These are phyloP conservation scores for Diaporthe citri DNA, from an alignment of 2,329 filamentous ascomycete species.

Conservation along the genomic window DNA sequence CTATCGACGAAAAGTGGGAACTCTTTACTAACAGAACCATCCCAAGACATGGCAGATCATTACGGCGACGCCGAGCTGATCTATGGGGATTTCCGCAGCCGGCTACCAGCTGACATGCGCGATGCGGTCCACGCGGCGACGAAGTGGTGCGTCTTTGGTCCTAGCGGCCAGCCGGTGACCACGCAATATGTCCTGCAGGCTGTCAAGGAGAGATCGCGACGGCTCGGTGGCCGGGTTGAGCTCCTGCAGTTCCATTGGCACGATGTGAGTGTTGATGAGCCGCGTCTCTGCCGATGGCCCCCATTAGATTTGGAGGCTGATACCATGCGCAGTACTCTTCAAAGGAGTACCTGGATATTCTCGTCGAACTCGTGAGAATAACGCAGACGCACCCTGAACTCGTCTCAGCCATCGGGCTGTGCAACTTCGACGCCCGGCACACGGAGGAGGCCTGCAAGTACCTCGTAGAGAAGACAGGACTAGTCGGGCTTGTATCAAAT, in stretches of 20 bases:
- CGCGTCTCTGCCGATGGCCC: neutral
- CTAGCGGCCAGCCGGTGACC: constrained; percentile 44
- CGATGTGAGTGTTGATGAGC: constrained; percentile 45
- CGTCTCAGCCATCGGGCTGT: constrained; percentile 49
- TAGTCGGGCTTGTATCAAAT: constrained; percentile 49
- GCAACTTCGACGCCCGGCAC: constrained; percentile 52
- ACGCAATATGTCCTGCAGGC: constrained; percentile 46
- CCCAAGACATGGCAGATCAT: constrained; percentile 52
- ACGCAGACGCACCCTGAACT: constrained; percentile 47
- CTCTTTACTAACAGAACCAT: neutral
- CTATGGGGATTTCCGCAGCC: constrained; percentile 49
- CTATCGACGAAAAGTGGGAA: neutral
- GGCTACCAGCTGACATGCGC: constrained; percentile 43
- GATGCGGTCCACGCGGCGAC: constrained; percentile 49
- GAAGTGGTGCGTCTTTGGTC: constrained; percentile 52
- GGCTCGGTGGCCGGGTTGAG: constrained; percentile 50
- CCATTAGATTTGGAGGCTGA: neutral
- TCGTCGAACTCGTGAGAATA: constrained; percentile 48
- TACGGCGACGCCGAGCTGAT: constrained; percentile 54
- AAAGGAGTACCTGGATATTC: constrained; percentile 51
- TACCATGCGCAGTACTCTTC: constrained; percentile 46
- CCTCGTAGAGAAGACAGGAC: constrained; percentile 46
- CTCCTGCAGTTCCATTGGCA: constrained; percentile 54
- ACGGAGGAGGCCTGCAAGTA: constrained; percentile 50
- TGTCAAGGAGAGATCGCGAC: constrained; percentile 50